Percentiles rank a stretch among this genome's conserved stretches.
phyloP scores from a whole-genome alignment of 176 grass and related monocot species.

The Leersia perrieri region DNA sequence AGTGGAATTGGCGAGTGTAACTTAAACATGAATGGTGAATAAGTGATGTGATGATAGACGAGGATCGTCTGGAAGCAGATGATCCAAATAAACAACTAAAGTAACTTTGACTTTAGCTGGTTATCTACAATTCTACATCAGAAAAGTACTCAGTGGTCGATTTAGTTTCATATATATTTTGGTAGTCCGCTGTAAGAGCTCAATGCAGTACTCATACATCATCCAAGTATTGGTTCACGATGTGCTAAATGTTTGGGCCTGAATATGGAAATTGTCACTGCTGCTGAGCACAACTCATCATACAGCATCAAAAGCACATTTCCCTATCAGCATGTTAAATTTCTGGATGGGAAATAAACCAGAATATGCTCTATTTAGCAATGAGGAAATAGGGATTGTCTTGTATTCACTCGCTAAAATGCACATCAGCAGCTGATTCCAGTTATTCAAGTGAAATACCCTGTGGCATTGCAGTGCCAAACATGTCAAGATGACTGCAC shows the following conservation, averaged over 20 bases:
- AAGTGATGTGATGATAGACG: neutral
- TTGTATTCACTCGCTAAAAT: conserved; percentile 4
- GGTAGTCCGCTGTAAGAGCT: neutral
- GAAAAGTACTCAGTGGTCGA: neutral
- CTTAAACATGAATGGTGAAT: neutral
- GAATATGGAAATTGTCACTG: neutral
- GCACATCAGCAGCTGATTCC: neutral
- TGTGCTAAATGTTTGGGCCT: neutral
- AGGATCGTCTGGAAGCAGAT: neutral
- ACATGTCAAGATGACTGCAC: conserved; percentile 10
- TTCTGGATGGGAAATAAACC: neutral
- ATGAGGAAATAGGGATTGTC: neutral
- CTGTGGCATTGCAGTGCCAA: conserved; percentile 35
- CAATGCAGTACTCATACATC: neutral
- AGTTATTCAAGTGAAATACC: conserved; percentile 54
- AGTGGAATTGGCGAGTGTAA: neutral
- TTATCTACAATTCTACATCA: neutral
- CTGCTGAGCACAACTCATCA: neutral
- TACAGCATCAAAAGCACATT: neutral
- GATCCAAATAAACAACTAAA: neutral
- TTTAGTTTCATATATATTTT: neutral
- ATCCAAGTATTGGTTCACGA: neutral
- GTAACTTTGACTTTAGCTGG: neutral
- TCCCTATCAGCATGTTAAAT: neutral
- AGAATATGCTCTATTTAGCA: neutral